Evolutionary conservation across 2,329 filamentous ascomycete genomes (phyloP), one percentile per base, ranked within the genome.

Genomic region (Colletotrichum orbiculare): DNA sequence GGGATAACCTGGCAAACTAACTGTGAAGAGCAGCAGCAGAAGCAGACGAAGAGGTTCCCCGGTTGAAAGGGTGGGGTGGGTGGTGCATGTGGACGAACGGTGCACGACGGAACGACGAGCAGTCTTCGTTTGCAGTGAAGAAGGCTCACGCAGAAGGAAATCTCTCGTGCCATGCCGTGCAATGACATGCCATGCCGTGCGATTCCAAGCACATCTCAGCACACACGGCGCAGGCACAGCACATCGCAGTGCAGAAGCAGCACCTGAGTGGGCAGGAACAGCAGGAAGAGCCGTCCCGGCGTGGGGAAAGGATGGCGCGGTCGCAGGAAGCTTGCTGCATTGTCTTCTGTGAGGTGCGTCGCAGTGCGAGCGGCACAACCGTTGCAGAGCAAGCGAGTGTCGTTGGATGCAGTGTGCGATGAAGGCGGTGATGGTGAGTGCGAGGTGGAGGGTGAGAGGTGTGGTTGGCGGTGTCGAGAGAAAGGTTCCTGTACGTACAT

Each of bases 81-180:
- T 41, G 41, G 58, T 57, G 58, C 62, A 62, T 56, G 57, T 56
- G 53, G 58, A 65, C 48, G 47, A 25, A 60, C 37, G 58, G 58
- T 37, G 52, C 46, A 48, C 62, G 62, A 62, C 46, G 46, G 46
- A 58, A 58, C 15, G 56, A 52, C 62, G 48, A 62, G 58, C 52
- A 62, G 37, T 56, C 34, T 54, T 48, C 53, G 64, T 47, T 66
- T 59, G 64, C 62, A 67, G 65, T 54, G 47, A 65, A 60, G 43
- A 42, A 52, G 11, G 43, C 43, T 15, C 34, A 58, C 48, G 48
- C 55, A 60, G 53, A 34, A 53, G 53, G 39, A 49, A 53, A 43
- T 43, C 42, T 15, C 13, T 15, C 42, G 8, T 43, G 10, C 41
- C 54, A 33, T 42, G 41, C 34, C 55, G 53, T 50, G 34, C n/a